Conservation (phyloP, 2,329 filamentous ascomycete genomes). For the Colletotrichum aenigma region DNA sequence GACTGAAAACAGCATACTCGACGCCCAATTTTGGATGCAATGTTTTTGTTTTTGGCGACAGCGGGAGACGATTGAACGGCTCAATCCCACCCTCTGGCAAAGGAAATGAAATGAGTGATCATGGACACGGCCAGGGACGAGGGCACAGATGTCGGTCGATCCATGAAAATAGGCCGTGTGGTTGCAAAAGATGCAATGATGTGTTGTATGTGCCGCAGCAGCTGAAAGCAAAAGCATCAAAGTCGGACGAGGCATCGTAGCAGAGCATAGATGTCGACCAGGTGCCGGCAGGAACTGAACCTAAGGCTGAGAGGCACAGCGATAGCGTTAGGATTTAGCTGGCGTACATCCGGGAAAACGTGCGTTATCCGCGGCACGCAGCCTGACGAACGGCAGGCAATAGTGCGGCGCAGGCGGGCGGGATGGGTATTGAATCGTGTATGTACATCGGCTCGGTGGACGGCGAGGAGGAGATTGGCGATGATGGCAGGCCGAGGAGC, state of each 20-base stretch:
- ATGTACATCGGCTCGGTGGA: slow-evolving; percentile 3
- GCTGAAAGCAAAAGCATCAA: neutral
- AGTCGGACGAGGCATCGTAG: neutral
- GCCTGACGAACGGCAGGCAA: neutral
- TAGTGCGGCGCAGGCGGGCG: slow-evolving; percentile 14
- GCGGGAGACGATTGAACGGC: neutral
- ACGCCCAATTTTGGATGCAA: neutral
- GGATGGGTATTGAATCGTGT: slow-evolving; percentile 12
- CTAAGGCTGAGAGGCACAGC: neutral
- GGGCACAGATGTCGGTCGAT: neutral
- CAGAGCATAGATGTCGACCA: neutral
- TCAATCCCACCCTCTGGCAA: slow-evolving; percentile 1
- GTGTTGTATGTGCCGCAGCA: neutral
- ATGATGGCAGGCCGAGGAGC: neutral
- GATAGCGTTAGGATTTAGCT: neutral
- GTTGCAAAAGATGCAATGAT: neutral
- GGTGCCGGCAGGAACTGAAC: neutral
- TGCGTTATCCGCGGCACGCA: slow-evolving; percentile 1
- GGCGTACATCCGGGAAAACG: neutral
- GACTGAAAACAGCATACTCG: neutral
- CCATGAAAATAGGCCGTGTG: neutral
- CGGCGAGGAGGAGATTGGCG: neutral
- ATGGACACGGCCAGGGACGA: neutral
- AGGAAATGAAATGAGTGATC: neutral
- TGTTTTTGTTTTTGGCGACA: neutral